phyloP scores from a whole-genome alignment of 352 stramenopile genomes.

The Globisporangium apiculatum region DNA sequence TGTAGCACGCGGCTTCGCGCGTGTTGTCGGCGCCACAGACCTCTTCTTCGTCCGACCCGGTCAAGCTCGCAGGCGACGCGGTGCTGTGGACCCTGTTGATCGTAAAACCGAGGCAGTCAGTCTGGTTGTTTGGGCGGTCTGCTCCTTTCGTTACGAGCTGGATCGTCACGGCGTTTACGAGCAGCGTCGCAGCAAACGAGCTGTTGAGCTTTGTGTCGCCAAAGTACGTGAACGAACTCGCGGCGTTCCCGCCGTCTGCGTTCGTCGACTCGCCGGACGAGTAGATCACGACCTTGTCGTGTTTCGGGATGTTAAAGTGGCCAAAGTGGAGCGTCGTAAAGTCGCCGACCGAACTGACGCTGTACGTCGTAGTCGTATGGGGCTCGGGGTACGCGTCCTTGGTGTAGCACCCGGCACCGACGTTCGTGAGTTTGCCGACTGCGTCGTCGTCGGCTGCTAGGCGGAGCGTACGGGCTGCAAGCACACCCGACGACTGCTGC shows the following conservation, averaged over 20 bases:
- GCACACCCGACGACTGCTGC: no score
- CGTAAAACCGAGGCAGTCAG: slow-evolving; percentile 32
- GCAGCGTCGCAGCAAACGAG: slow-evolving; percentile 37
- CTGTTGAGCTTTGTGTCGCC: slow-evolving; percentile 19
- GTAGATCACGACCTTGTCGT: slow-evolving; percentile 48
- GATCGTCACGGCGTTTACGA: slow-evolving; percentile 31
- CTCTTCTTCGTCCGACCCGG: slow-evolving; percentile 26
- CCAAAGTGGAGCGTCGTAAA: slow-evolving; percentile 65
- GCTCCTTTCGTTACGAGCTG: slow-evolving; percentile 33
- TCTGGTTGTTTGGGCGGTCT: neutral
- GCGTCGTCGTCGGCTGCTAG: neutral
- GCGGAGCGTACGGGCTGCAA: no score
- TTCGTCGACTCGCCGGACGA: slow-evolving; percentile 8
- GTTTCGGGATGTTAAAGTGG: slow-evolving; percentile 47
- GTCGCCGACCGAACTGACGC: slow-evolving; percentile 34
- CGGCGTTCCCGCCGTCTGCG: slow-evolving; percentile 20
- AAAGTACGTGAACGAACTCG: slow-evolving; percentile 23
- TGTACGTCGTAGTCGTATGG: slow-evolving; percentile 18
- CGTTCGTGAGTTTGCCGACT: slow-evolving; percentile 5
- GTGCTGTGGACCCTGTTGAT: slow-evolving; percentile 48
- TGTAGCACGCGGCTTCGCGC: slow-evolving; percentile 51
- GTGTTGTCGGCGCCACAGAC: slow-evolving; percentile 60
- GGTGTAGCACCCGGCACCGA: slow-evolving; percentile 28
- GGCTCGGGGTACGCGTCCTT: slow-evolving; percentile 17
- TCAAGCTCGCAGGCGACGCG: slow-evolving; percentile 18